Evolutionary conservation across 768 basidiomycete genomes (phyloP), one percentile per base, ranked within the genome.

Genomic region (Mycena alexandri): DNA sequence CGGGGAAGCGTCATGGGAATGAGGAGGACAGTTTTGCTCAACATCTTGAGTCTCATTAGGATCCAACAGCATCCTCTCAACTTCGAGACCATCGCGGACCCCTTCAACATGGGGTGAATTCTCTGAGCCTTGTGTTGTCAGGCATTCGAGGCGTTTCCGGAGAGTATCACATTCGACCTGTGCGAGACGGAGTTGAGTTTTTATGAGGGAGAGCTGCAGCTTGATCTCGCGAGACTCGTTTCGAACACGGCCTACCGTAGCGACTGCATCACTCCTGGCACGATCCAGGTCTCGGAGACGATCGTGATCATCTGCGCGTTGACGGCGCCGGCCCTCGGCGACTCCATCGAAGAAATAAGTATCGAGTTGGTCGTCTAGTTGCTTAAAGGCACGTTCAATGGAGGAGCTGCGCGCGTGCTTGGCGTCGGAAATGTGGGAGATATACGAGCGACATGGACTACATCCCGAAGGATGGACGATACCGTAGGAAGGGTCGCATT

Each of bases 401-500:
- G 80, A 80, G 25, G 79, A 74, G 46, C 53, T 55, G 57, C 79
- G 78, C 52, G 77, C 74, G 25, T 74, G 76, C 68, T 75, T 81
- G 24, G 81, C 80, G 58, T 80, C 80, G 14, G 78, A 77, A 66
- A 82, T 72, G 65, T 83, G 82, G 58, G 79, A 76, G 76, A 80
- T 82, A 70, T 82, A 84, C 13, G 76, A 73, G 8, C 77, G 67
- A 65, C 82, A 83, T 16, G 76, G 72, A 21, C 75, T 75, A 71
- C 82, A 83, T 65, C 78, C 83, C 1, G 78, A 76, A 7, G 78
- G 76, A 54, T 83, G 82, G 3, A 83, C 77, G 42, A 83, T 75
- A 25, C 82, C 82, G 61, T 78, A 81, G 69, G 76, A 75, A 17
- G 80, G 76, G 66, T 82, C 75, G 73, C 74, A 78, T 74, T 81